Evolutionary conservation across 2,329 filamentous ascomycete species (phyloP), one percentile per base, ranked within the genome.

Genomic region (Monosporascus sp.): DNA sequence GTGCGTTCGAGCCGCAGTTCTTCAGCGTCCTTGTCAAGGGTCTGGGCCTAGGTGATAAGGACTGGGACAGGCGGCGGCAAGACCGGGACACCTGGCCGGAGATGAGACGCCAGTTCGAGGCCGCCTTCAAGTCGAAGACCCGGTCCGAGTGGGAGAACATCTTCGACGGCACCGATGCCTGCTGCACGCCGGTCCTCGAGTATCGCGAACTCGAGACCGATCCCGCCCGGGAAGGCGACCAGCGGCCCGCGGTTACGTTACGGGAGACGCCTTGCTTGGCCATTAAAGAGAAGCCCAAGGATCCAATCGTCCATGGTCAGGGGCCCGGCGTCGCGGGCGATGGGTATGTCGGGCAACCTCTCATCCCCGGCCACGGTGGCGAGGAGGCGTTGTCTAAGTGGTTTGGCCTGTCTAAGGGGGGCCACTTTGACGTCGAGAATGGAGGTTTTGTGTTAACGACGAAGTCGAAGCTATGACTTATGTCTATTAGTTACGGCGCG

Each of bases 81-180:
- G 84, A 95, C 62, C 77, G 76, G 51, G 71, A 60, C 1, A 79
- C 78, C 22, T 97, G 91, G 92, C 80, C 82, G 0, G 79, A 76
- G 47, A 76, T 97, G 62, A 78, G 79, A 49, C 64, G 71, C 1
- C 67, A 83, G 3, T 87, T 96, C 60, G 78, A 78, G 3, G 67
- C 66, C 3, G 76, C 74, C 0, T 97, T 97, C 70, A 82, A 78
- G 67, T 70, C 74, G 45, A 90, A 85, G 72, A 87, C 87, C 5
- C 79, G 92, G 37, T 66, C 71, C 0, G 87, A 96, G 68, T 97
- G 93, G 93, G 93, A 96, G 71, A 67, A 56, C 3, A 75, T 96
- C 6, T 97, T 97, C 67, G 89, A 96, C 67, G 89, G 88, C 11
- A 94, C 89, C 0, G 93, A 97, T 72, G 93, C 93, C 1, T 97